Conservation (phyloP, 2,329 filamentous ascomycete species). For the Monilinia polystroma region DNA sequence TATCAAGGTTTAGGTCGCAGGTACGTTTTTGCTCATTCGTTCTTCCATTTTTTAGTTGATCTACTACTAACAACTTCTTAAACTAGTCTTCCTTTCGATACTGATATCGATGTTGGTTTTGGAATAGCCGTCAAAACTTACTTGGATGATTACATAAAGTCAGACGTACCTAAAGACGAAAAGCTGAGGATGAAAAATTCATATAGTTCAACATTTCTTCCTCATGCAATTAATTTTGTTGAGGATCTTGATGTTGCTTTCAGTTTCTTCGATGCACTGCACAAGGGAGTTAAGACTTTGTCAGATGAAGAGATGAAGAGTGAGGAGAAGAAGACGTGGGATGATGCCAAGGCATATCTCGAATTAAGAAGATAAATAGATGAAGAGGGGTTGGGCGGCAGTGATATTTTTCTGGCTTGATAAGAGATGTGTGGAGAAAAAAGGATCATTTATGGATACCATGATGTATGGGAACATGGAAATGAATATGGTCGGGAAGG, state of each 20-base stretch:
- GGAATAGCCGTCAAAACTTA: conserved; percentile 80
- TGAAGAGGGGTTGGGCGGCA: conserved; percentile 33
- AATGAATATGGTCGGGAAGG: background rate
- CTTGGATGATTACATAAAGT: conserved; percentile 66
- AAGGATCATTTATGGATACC: background rate
- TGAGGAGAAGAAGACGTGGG: conserved; percentile 53
- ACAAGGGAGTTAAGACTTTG: conserved; percentile 56
- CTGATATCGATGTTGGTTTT: conserved; percentile 71
- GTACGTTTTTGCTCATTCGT: conserved; percentile 49
- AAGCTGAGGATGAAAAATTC: conserved; percentile 48
- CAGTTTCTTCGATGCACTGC: conserved; percentile 58
- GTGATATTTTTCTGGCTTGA: conserved; percentile 24
- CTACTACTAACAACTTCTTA: background rate
- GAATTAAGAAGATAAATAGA: conserved; percentile 32
- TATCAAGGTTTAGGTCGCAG: conserved; percentile 66
- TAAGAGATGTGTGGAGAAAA: background rate
- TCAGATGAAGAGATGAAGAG: conserved; percentile 49
- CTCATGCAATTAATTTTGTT: conserved; percentile 56
- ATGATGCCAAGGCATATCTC: conserved; percentile 55
- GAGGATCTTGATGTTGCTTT: conserved; percentile 60
- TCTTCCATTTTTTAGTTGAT: conserved; percentile 20
- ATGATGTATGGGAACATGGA: background rate
- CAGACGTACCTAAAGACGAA: conserved; percentile 52
- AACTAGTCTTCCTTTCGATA: conserved; percentile 62
- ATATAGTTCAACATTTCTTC: conserved; percentile 53